Conservation (phyloP, 164 flowering plant species). For the Pachysandra terminalis region DNA sequence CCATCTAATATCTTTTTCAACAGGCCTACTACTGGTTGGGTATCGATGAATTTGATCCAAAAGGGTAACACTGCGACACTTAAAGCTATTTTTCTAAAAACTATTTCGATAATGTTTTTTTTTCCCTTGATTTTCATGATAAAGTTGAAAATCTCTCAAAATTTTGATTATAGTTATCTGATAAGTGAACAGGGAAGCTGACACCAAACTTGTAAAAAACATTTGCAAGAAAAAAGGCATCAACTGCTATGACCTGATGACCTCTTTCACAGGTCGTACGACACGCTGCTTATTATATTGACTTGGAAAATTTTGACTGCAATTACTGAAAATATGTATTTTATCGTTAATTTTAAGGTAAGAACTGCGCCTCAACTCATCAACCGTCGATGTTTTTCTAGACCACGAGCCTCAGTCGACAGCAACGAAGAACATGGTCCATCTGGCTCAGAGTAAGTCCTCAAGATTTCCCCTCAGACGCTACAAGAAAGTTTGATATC, state of each 20-base stretch:
- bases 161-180: too few relatives aligned
- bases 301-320: not conserved
- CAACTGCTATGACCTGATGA: conserved; percentile 37
- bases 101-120: too few relatives aligned
- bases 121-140: too few relatives aligned
- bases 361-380: conserved; percentile 65
- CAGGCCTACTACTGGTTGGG: conserved; percentile 39
- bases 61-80: conserved; percentile 28
- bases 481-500: too few relatives aligned
- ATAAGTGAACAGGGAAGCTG: conserved; percentile 29
- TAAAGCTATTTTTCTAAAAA: not conserved
- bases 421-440: too few relatives aligned
- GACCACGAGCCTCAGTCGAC: conserved; percentile 68
- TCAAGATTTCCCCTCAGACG: not conserved
- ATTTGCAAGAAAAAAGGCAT: conserved; percentile 39
- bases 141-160: too few relatives aligned
- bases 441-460: conserved; percentile 82
- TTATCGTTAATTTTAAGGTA: conserved; percentile 36
- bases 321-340: not conserved
- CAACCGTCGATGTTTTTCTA: too few relatives aligned
- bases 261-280: conserved; percentile 37
- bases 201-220: conserved; percentile 22
- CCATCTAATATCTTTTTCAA: not conserved
- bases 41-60: conserved; percentile 35
- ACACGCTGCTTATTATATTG: not conserved